A percentile compares a stretch with the other conserved stretches of the same genome.
Conservation (phyloP, 1,284 basidiomycete species). For the Porogramme epimiltina region DNA sequence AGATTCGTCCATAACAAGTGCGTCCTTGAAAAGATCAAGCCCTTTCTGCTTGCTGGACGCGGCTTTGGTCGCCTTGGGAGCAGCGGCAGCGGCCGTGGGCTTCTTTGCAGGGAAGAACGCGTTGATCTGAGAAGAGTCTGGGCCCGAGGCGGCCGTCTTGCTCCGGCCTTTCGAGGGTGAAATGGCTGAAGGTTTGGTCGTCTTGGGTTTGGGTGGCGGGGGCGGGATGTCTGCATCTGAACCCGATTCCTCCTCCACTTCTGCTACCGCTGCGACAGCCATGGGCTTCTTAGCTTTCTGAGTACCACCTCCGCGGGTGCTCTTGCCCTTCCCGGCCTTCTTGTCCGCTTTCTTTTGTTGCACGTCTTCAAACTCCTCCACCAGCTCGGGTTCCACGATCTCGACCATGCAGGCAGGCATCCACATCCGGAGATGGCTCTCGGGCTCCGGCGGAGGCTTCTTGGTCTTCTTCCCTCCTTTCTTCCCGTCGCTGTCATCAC, state of each 20-base stretch:
- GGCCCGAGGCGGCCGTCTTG: not conserved
- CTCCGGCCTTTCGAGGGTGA: not conserved
- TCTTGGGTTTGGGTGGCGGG: not conserved
- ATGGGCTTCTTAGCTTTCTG: slow-evolving; percentile 2
- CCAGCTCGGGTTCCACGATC: slow-evolving; percentile 63
- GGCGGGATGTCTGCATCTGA: slow-evolving; percentile 1
- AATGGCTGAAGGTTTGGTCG: not conserved
- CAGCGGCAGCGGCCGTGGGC: not conserved
- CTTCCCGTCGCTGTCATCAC: slow-evolving; percentile 34
- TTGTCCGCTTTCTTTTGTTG: slow-evolving; percentile 51
- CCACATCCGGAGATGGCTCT: slow-evolving; percentile 64
- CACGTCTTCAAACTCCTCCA: slow-evolving; percentile 58
- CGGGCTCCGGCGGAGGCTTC: slow-evolving; percentile 48
- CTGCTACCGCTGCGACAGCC: not conserved
- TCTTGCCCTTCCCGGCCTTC: slow-evolving; percentile 25
- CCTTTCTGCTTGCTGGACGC: slow-evolving; percentile 10
- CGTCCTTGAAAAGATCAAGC: slow-evolving; percentile 20
- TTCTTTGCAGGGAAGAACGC: slow-evolving; percentile 18
- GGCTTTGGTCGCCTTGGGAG: not conserved
- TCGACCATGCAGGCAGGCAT: slow-evolving; percentile 76
- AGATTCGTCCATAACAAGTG: slow-evolving; percentile 8
- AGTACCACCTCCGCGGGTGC: slow-evolving; percentile 3
- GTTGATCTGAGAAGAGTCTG: slow-evolving; percentile 6
- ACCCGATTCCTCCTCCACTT: slow-evolving; percentile 21
- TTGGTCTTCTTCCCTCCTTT: slow-evolving; percentile 34